These are phyloP conservation scores for Penicillium sp. DNA, from an alignment of 2,329 filamentous ascomycete species.

Conservation along the genomic window DNA sequence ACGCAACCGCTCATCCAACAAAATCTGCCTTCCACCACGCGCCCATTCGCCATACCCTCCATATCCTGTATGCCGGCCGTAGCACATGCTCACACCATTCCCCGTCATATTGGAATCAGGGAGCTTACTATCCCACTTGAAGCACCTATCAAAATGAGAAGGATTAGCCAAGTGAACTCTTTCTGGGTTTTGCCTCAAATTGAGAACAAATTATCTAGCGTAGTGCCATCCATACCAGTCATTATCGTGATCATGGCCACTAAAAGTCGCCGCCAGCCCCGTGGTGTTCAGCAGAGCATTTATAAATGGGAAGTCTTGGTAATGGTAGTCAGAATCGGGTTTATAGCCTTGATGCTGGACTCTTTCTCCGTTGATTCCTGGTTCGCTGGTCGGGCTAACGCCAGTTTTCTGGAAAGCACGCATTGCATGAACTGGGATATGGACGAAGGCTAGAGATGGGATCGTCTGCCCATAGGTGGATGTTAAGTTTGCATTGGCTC, in stretches of 20 bases:
- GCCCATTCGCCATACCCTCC: constrained; percentile 67
- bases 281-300: constrained; percentile 54
- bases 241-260: constrained; percentile 65
- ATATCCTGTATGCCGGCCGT: constrained; percentile 66
- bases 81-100: constrained; percentile 52
- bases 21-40: constrained; percentile 58
- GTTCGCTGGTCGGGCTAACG: constrained; percentile 43
- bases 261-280: constrained; percentile 59
- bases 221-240: constrained; percentile 49
- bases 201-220: neutral
- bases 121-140: constrained; percentile 37
- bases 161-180: constrained; percentile 12
- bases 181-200: neutral
- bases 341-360: constrained; percentile 24
- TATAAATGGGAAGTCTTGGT: constrained; percentile 62
- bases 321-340: constrained; percentile 30
- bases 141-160: constrained; percentile 29
- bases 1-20: constrained; percentile 46
- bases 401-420: constrained; percentile 44
- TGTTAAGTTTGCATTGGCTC: constrained; percentile 30
- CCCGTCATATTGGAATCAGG: constrained; percentile 36
- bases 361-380: constrained; percentile 50
- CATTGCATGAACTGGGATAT: constrained; percentile 51
- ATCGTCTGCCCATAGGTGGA: constrained; percentile 35
- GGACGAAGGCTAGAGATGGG: constrained; percentile 55